A percentile compares a stretch with the other conserved stretches of the same genome.
phyloP scores from a whole-genome alignment of 345 rosid species.

The Balakata baccata region DNA sequence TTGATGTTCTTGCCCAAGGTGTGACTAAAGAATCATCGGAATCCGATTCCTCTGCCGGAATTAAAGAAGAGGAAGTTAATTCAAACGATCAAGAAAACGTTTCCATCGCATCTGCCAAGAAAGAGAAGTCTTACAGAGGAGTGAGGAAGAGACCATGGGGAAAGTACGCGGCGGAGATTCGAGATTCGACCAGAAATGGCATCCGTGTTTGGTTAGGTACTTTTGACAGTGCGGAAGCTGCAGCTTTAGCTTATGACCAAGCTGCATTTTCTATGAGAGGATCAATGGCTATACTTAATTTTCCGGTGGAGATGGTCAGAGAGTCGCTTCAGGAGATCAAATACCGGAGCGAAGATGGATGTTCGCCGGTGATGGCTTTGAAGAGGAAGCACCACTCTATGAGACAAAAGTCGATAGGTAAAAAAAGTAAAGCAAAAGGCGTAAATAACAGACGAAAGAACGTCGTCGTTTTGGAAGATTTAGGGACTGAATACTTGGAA shows the following conservation, averaged over 20 bases:
- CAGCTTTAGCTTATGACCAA: conserved; percentile 47
- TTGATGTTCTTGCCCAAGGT: conserved; percentile 34
- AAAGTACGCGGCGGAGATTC: conserved; percentile 49
- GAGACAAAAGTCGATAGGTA: conserved; percentile 29
- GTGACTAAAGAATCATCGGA: conserved; percentile 34
- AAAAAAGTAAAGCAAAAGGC: conserved; percentile 6
- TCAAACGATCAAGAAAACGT: conserved; percentile 9
- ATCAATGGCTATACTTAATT: conserved; percentile 40
- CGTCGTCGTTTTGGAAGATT: conserved; percentile 41
- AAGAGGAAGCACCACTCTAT: conserved; percentile 44
- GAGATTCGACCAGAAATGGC: conserved; percentile 45
- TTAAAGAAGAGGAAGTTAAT: conserved; percentile 35
- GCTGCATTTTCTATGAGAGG: conserved; percentile 51
- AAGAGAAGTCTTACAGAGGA: conserved; percentile 40
- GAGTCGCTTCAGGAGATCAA: conserved; percentile 43
- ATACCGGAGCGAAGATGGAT: conserved; percentile 37
- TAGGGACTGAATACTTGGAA: conserved; percentile 42
- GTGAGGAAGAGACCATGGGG: conserved; percentile 54
- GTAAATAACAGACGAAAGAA: not conserved
- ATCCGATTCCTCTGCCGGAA: conserved; percentile 25
- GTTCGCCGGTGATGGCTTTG: conserved; percentile 43
- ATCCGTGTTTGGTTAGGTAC: conserved; percentile 50
- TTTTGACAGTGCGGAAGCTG: conserved; percentile 45
- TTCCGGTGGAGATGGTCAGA: conserved; percentile 40
- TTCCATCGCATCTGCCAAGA: not conserved